These are phyloP conservation scores for Agapanthus africanus DNA, from an alignment of 106 monocot genomes.

Conservation along the genomic window DNA sequence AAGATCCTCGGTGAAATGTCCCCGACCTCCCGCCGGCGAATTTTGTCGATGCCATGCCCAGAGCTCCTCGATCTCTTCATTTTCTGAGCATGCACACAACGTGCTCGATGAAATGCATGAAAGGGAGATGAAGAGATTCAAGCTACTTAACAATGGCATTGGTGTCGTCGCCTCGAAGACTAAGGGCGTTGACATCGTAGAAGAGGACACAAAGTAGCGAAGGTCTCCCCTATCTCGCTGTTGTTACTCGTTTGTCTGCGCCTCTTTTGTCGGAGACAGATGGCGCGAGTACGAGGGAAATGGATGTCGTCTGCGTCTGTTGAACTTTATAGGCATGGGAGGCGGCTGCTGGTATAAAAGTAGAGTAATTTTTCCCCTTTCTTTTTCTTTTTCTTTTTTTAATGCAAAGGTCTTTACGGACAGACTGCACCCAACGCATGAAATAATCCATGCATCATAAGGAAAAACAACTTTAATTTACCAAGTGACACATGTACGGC, in stretches of 20 bases:
- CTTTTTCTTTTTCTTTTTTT: no score
- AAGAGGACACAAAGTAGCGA: background rate
- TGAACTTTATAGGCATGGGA: no score
- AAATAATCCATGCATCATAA: no score
- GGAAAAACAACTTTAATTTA: no score
- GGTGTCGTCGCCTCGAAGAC: background rate
- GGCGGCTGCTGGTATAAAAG: no score
- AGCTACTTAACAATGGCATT: background rate
- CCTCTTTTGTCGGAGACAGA: background rate
- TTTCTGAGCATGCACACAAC: no score
- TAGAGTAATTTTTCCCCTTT: no score
- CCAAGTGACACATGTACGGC: no score
- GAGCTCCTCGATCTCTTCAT: constrained; percentile 23
- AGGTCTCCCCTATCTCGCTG: background rate
- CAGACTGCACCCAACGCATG: no score
- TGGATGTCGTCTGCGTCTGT: no score
- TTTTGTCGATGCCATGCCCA: constrained; percentile 15
- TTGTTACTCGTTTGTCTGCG: background rate
- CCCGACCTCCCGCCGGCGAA: constrained; percentile 55
- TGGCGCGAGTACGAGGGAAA: no score
- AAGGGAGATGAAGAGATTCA: background rate
- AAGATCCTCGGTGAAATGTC: constrained; percentile 39
- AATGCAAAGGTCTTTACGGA: no score
- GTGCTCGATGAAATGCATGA: background rate
- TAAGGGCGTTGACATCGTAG: background rate